Conservation (phyloP, 495 filamentous ascomycete species). For the Chaetomium cochliodes region DNA sequence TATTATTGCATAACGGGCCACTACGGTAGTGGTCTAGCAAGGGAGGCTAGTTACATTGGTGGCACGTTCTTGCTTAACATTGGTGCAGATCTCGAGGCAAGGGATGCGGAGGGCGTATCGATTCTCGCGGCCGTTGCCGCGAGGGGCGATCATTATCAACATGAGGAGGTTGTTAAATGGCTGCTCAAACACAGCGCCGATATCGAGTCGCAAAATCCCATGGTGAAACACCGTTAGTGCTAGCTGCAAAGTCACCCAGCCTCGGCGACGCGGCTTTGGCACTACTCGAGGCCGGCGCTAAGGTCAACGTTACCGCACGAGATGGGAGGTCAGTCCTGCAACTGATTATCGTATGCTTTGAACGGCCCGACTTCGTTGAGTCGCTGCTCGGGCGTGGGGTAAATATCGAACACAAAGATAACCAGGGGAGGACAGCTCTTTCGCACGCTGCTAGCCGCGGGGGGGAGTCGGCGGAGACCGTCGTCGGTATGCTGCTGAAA, state of each 20-base stretch:
- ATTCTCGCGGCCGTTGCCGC: background rate
- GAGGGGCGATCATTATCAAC: background rate
- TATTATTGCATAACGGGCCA: background rate
- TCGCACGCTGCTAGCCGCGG: background rate
- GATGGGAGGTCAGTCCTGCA: background rate
- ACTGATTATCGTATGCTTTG: background rate
- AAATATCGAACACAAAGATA: constrained; percentile 11
- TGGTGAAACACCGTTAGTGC: background rate
- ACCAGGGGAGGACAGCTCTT: background rate
- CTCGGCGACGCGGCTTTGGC: background rate
- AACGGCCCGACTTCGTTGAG: background rate
- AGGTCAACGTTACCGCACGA: background rate
- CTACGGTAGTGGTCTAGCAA: background rate
- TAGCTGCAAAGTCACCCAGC: background rate
- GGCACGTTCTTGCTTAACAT: background rate
- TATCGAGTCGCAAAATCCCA: background rate
- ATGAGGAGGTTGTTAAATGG: background rate
- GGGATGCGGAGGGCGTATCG: background rate
- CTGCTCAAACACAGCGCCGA: constrained; percentile 5
- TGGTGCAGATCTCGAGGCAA: background rate
- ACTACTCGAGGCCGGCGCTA: background rate
- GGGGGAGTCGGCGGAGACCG: background rate
- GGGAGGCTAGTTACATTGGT: background rate
- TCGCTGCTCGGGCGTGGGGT: constrained; percentile 18
- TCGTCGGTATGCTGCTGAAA: background rate